Percentiles rank a stretch among this genome's conserved stretches.
Evolutionary conservation across 148 eudicot genomes (phyloP).

Genomic region (Fallopia convolvulus): DNA sequence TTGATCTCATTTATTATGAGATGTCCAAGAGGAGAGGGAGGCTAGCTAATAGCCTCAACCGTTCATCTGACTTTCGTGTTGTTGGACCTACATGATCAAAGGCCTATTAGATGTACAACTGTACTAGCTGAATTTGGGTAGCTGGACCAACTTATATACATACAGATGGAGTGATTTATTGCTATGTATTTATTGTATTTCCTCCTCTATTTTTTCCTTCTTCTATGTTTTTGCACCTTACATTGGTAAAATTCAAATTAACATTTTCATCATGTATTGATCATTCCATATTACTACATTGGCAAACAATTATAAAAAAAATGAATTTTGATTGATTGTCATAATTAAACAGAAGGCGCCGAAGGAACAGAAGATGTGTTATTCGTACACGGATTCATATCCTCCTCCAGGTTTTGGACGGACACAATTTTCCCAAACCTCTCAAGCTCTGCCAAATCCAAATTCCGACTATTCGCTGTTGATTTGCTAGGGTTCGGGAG

Average conservation of each 20-base stretch:
- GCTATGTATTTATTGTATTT: neutral
- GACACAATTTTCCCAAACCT: slow-evolving; percentile 84
- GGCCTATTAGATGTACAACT: neutral
- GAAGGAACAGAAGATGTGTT: slow-evolving; percentile 53
- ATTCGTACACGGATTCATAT: slow-evolving; percentile 87
- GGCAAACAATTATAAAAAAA: too few species aligned
- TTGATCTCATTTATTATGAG: neutral
- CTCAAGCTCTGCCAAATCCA: slow-evolving; percentile 49
- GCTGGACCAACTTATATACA: neutral
- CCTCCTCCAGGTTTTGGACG: slow-evolving; percentile 86
- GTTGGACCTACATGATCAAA: neutral
- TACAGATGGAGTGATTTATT: neutral
- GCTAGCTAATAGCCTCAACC: neutral
- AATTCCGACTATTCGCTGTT: slow-evolving; percentile 64
- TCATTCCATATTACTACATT: too few species aligned
- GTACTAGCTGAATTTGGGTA: neutral
- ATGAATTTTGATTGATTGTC: too few species aligned
- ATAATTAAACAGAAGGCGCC: neutral
- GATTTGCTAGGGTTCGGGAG: slow-evolving; percentile 86
- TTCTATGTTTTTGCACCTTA: neutral
- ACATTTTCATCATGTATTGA: too few species aligned
- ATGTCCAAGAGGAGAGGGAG: neutral
- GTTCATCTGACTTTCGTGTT: neutral
- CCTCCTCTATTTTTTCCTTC: neutral
- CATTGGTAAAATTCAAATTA: neutral